Base-by-base conservation (phyloP, 73 alveolate genomes). In the Tetrahymena malaccensis region DNA sequence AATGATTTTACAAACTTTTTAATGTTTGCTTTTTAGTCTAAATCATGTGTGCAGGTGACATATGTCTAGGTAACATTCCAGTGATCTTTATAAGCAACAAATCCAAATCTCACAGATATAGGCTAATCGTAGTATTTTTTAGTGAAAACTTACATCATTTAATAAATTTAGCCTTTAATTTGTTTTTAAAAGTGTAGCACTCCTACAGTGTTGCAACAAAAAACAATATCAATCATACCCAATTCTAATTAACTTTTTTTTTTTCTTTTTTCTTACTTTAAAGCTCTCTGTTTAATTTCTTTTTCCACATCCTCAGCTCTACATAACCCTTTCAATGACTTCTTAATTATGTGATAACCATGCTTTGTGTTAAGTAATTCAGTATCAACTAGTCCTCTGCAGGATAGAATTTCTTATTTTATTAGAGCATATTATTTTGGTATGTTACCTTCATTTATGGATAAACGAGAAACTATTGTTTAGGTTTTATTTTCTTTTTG, bases 61-160 rank as follows among this genome's bases (percentile, higher is more conserved):
- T 98, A 98, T 5, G 99, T 55, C 17, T 56, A 27, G 12, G 97
- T 97, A 38, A 97, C 94, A 95, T 98, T 98, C 55, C 97, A 98
- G 95, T 98, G 99, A 94, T 98, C 99, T 96, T 99, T 96, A 94
- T 98, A 98, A 43, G 98, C 97, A 10, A 98, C 98, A 85, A 98
- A 85, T 5, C 99, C 99, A 96, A 97, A 97, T 96, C 96, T 95
- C 84, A 98, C 97, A 17, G 97, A 94, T 84, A 95, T 97, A 83
- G 57, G 97, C 94, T 97, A n/a, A 38, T 93, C 94, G 38, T 95
- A 97, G 43, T 35, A 94, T 85, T 96, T 17, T 94, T 84, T 93
- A 84, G 94, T 95, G 33, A 97, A 97, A 19, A 95, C 96, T 57
- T 94, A 94, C 58, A 96, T 55, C 3, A 97, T 93, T 96, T 96